These are phyloP conservation scores for Myxozyma neglecta DNA, from an alignment of 805 yeast species.

Conservation along the genomic window DNA sequence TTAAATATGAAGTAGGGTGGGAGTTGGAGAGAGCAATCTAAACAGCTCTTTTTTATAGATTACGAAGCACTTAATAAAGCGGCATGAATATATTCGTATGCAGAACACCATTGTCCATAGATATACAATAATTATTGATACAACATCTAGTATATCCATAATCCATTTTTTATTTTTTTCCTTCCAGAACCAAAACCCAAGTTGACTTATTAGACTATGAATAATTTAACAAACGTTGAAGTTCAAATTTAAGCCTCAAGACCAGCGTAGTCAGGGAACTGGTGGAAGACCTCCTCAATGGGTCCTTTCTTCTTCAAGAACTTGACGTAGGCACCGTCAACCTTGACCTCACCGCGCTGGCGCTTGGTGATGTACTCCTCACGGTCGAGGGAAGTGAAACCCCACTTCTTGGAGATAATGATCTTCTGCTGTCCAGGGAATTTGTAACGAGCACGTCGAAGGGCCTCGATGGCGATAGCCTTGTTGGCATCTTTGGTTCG, in stretches of 20 bases:
- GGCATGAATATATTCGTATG: constrained; percentile 7
- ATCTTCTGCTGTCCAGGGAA: constrained; percentile 99
- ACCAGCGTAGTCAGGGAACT: constrained; percentile 34
- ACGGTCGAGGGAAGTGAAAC: constrained; percentile 99
- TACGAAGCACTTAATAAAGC: background rate
- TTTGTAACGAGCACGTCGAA: constrained; percentile 99
- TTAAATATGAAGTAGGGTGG: background rate
- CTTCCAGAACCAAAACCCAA: background rate
- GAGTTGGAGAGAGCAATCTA: background rate
- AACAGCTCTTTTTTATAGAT: background rate
- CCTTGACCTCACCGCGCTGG: constrained; percentile 97
- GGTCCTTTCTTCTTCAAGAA: constrained; percentile 97
- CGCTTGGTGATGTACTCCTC: constrained; percentile 91
- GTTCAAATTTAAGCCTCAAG: constrained; percentile 18
- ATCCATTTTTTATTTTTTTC: background rate
- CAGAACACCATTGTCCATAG: background rate
- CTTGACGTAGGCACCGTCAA: constrained; percentile 99
- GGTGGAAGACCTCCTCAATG: constrained; percentile 56
- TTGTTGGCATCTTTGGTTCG: constrained; percentile 98
- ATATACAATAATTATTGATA: background rate
- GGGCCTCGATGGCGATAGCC: constrained; percentile 96
- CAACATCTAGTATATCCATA: background rate
- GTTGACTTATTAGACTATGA: background rate
- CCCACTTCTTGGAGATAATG: constrained; percentile 99
- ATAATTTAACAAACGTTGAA: background rate